Base-by-base conservation (phyloP, 1,284 basidiomycete species). In the Paramarasmius palmivorus region DNA sequence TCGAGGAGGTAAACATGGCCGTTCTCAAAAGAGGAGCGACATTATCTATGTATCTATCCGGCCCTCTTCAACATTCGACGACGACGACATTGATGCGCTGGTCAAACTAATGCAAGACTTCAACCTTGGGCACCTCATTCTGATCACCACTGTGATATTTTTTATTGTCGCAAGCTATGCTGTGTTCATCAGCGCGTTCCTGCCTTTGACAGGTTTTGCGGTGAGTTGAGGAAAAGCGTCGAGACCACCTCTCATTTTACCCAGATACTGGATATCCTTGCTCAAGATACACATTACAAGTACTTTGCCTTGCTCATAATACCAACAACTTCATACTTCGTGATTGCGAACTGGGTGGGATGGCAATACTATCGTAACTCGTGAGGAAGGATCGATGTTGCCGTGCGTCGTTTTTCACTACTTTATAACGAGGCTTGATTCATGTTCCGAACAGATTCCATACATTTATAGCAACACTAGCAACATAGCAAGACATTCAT, bases 291-390 rank as follows among this genome's bases (percentile, higher is more conserved):
- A 15, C 91, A 95, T 67, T 95, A 95, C 83, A 95, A 95, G 72
- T 96, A 95, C 71, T 84, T 95, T 60, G 65, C 77, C 12, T 72
- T 94, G 12, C 72, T 96, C 39, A 76, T 95, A 45, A 78, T 97
- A 46, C 93, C 95, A 20, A 88, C 88, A 15, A 84, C 78, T 14
- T 78, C 88, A 32, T 94, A 92, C 71, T 95, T 93, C 68, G 89
- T 93, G 49, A 97, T 98, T 64, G 92, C 93, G 39, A 97, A 97
- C 65, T 98, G 95, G 95, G 92, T 94, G 36, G 93, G 93, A 42
- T 96, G 93, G 93, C 92, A 95, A 68, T 95, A 92, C 69, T 96
- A 92, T 68, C 84, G 88, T 42, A 93, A 93, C 68, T 92, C 92
- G 7, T 90, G 66, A 78, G 20, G 53, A 7, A n/a, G 7, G n/a